These are phyloP conservation scores for Boehmeria nivea DNA, from an alignment of 306 rosid genomes.

Conservation along the genomic window DNA sequence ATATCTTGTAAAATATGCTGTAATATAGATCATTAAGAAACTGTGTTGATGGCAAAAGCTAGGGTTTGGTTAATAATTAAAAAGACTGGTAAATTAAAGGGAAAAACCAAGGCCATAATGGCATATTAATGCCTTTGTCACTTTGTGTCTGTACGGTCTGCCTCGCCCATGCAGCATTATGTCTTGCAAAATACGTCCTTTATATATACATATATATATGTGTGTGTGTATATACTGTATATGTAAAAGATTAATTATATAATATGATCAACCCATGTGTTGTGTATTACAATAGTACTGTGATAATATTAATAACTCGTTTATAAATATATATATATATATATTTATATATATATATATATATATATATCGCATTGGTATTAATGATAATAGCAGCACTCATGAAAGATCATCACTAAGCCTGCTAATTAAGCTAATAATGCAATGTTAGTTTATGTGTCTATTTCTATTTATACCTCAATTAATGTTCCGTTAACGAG, in stretches of 20 bases:
- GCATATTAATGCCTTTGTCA: conserved; percentile 24
- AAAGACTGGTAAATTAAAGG: not conserved
- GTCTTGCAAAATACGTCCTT: conserved; percentile 10
- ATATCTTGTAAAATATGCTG: conserved; percentile 1
- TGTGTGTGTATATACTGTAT: too few species aligned
- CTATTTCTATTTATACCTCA: conserved; percentile 21
- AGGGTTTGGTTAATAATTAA: conserved; percentile 12
- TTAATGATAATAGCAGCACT: not conserved
- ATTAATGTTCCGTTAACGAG: conserved; percentile 21
- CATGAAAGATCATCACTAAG: not conserved
- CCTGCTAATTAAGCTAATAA: conserved; percentile 13
- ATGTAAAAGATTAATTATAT: not conserved
- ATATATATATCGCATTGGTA: too few species aligned
- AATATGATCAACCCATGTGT: conserved; percentile 18
- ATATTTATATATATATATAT: too few species aligned
- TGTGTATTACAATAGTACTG: not conserved
- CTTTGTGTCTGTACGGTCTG: conserved; percentile 48
- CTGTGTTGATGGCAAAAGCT: conserved; percentile 9
- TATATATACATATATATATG: not conserved
- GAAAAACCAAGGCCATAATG: conserved; percentile 11
- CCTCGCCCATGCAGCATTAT: conserved; percentile 24
- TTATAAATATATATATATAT: not conserved
- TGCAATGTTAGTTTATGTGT: conserved; percentile 16
- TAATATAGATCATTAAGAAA: not conserved
- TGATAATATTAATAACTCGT: not conserved